Evolutionary conservation across 1,284 basidiomycete genomes (phyloP).

Genomic region (Heliocybe sulcata): DNA sequence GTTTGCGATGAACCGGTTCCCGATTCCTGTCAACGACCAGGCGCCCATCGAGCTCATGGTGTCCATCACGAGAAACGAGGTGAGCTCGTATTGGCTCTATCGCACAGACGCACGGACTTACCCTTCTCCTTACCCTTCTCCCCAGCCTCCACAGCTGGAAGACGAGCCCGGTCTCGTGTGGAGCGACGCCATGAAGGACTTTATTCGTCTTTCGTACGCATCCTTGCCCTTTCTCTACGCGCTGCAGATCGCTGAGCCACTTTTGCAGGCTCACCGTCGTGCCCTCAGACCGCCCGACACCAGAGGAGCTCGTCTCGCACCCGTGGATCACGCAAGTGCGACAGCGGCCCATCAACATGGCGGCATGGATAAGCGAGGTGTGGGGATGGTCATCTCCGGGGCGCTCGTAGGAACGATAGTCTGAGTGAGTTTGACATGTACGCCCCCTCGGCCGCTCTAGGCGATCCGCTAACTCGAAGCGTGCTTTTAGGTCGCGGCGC

Average conservation of each 20-base stretch:
- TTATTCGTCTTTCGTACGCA: constrained; percentile 80
- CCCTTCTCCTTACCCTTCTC: constrained; percentile 4
- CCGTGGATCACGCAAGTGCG: constrained; percentile 81
- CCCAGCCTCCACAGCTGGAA: constrained; percentile 72
- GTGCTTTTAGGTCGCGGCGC: too few relatives aligned
- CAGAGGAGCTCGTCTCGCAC: constrained; percentile 81
- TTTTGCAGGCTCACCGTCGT: constrained; percentile 45
- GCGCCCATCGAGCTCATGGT: constrained; percentile 92
- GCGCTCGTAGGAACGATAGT: not conserved
- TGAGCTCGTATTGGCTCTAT: constrained; percentile 21
- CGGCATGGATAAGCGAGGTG: constrained; percentile 84
- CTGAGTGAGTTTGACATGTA: too few relatives aligned
- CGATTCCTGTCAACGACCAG: constrained; percentile 81
- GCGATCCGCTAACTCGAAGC: too few relatives aligned
- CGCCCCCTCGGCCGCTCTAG: too few relatives aligned
- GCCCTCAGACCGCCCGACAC: constrained; percentile 68
- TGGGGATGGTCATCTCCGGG: constrained; percentile 70
- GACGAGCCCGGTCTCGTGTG: constrained; percentile 71
- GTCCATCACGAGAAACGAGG: constrained; percentile 81
- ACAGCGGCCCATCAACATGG: constrained; percentile 83
- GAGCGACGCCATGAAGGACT: constrained; percentile 88
- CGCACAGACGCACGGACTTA: not conserved
- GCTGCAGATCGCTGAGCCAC: not conserved
- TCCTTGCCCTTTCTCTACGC: constrained; percentile 1
- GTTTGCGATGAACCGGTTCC: constrained; percentile 93